Evolutionary conservation across 805 yeast species (phyloP), one percentile per base, ranked within the genome.

Genomic region (Millerago galiae): DNA sequence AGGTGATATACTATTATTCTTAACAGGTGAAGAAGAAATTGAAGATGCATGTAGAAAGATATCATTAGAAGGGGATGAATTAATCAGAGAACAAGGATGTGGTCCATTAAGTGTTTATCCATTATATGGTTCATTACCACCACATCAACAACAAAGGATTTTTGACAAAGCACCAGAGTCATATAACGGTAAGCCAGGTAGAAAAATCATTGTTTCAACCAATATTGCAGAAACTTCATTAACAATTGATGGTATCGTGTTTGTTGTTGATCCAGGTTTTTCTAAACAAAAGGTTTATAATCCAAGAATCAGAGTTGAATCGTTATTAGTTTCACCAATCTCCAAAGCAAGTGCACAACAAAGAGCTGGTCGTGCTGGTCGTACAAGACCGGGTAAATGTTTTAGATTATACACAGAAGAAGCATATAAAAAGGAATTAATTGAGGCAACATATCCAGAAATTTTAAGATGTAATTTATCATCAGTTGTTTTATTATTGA

Each of bases 281-380:
- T 83, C 95, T 14, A 91, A 91, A 59, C 97, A 93, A 65, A 91
- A 93, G 57, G 96, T 90, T 44, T 91, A 89, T 67, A 93, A 91
- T 61, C 98, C 99, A 39, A 77, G 97, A 63, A 86, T 91, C 45
- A 77, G 99, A 63, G 97, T 91, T 26, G 97, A 91, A 64, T 88
- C 97, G 1, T 71, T 91, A 53, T 72, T 91, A 41, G 98, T 93
- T 5, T 86, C 96, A 8, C 98, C 98, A 30, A 90, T 93, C 48
- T 90, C 98, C 10, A 90, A 89, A 66, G 99, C 99, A 0, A 82
- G 95, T 37, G 96, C 99, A 1, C 96, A 91, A 66, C 99, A 91
- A 66, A 79, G 99, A 66, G 98, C 98, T 29, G 99, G 99, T 76
- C 86, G 99, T 76, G 99, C 99, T 43, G 99, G 99, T 70, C 91